Percentiles rank a stretch among this genome's conserved stretches.
phyloP scores from a whole-genome alignment of 768 basidiomycete genomes.

The Botryobasidium botryosum region DNA sequence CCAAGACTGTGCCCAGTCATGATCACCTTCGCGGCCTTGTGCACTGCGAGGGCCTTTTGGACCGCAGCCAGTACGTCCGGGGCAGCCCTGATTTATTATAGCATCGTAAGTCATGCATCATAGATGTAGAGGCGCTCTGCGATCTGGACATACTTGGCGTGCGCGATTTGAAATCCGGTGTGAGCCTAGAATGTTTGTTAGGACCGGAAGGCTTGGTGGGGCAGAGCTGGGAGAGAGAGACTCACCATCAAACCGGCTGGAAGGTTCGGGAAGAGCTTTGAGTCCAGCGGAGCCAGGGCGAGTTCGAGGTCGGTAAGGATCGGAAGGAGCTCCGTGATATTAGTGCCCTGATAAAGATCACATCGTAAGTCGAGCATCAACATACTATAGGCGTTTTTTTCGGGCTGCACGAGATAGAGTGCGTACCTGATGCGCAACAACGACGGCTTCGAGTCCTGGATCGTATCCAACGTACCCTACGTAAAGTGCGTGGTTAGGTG shows the following conservation, averaged over 20 bases:
- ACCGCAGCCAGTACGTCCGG: background rate
- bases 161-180: background rate
- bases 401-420: background rate
- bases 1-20: background rate
- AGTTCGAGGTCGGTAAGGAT: background rate
- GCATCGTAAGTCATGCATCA: background rate
- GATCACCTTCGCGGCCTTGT: background rate
- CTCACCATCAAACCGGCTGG: no score
- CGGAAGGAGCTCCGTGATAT: background rate
- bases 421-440: background rate
- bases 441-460: background rate
- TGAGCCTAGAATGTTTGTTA: background rate
- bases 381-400: background rate
- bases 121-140: background rate
- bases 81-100: background rate
- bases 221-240: no score
- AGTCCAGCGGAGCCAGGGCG: background rate
- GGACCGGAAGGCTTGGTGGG: no score
- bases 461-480: slow-evolving; percentile 1
- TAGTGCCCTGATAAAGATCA: background rate
- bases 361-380: background rate
- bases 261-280: background rate
- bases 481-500: background rate
- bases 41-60: background rate
- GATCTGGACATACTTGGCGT: background rate